A percentile compares a stretch with the other conserved stretches of the same genome.
Conservation (phyloP, 2,329 filamentous ascomycete genomes). For the Botrytis cinerea region DNA sequence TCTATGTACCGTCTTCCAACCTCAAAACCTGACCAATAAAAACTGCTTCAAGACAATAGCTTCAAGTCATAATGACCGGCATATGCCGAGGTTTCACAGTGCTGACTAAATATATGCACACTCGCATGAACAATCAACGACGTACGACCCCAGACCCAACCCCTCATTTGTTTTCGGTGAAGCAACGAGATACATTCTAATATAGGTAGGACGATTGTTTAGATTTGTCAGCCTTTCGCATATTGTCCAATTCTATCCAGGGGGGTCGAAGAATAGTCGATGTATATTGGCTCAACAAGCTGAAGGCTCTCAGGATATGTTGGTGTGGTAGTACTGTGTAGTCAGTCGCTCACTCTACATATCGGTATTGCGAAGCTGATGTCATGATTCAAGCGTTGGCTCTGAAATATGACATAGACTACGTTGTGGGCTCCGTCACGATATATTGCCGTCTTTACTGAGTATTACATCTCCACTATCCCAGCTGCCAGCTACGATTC, state of each 20-base stretch:
- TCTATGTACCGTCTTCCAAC: background rate
- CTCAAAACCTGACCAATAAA: background rate
- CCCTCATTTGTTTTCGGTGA: background rate
- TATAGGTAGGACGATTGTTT: background rate
- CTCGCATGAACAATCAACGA: background rate
- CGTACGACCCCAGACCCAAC: background rate
- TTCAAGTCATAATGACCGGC: background rate
- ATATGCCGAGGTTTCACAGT: background rate
- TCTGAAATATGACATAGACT: background rate
- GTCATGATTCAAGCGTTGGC: background rate
- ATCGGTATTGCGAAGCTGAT: background rate
- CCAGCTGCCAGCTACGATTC: background rate
- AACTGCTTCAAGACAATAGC: background rate
- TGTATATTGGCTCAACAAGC: background rate
- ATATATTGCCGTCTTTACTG: background rate
- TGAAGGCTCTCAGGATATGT: background rate
- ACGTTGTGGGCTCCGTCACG: background rate
- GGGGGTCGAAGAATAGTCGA: background rate
- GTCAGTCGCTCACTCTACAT: background rate
- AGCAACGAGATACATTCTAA: background rate
- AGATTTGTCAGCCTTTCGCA: background rate
- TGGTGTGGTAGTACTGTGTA: background rate
- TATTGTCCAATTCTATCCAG: background rate
- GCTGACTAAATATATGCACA: slow-evolving; percentile 6
- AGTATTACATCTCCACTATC: too few species aligned